These are phyloP conservation scores for Saccharata proteae DNA, from an alignment of 2,329 filamentous ascomycete genomes.

Conservation along the genomic window DNA sequence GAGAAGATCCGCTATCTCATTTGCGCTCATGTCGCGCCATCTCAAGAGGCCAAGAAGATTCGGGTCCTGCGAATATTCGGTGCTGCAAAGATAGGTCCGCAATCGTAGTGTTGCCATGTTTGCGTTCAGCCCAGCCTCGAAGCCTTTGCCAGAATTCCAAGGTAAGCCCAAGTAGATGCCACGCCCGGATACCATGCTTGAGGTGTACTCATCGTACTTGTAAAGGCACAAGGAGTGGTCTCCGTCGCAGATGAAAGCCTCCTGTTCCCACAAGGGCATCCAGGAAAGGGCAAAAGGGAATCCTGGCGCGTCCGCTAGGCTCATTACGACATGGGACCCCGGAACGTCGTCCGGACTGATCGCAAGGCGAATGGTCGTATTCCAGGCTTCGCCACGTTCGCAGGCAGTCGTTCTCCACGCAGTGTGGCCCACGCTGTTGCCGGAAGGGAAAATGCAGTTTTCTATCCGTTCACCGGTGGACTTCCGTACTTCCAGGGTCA, in stretches of 20 bases:
- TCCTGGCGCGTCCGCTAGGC: constrained; percentile 72
- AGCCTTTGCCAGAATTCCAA: constrained; percentile 66
- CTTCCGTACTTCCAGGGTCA: constrained; percentile 79
- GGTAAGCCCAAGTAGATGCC: constrained; percentile 79
- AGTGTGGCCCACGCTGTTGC: constrained; percentile 65
- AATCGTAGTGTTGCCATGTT: constrained; percentile 67
- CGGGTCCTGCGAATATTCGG: constrained; percentile 85
- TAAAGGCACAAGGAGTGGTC: constrained; percentile 72
- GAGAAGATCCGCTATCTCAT: constrained; percentile 61
- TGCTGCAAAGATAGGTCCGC: constrained; percentile 85
- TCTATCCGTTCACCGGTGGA: constrained; percentile 71
- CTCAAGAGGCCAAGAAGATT: constrained; percentile 70
- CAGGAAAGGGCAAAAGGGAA: constrained; percentile 85
- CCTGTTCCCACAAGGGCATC: constrained; percentile 85
- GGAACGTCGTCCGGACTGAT: constrained; percentile 70
- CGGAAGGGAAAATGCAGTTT: constrained; percentile 75
- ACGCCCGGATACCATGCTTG: constrained; percentile 57
- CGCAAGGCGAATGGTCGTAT: constrained; percentile 71
- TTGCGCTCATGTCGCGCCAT: constrained; percentile 67
- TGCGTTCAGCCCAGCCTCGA: constrained; percentile 64
- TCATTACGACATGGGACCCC: constrained; percentile 77
- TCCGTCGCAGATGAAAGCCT: constrained; percentile 82
- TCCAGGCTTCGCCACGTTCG: constrained; percentile 73
- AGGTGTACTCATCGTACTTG: constrained; percentile 83
- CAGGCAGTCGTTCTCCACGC: constrained; percentile 80